phyloP scores from a whole-genome alignment of 768 basidiomycete species.

The Chiua virens region DNA sequence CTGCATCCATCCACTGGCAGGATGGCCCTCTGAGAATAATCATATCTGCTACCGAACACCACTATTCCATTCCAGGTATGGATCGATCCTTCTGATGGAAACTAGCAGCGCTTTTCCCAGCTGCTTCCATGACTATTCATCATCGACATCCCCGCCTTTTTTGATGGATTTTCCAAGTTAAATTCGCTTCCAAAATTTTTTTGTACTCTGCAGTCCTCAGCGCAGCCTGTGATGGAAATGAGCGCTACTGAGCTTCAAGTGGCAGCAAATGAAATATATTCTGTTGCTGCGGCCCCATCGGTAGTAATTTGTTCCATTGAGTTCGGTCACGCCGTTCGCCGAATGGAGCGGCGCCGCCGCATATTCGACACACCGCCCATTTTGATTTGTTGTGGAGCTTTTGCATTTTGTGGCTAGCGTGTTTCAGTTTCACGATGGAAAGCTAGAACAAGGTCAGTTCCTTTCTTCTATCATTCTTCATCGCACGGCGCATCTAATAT shows the following conservation, averaged over 20 bases:
- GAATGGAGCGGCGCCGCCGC: not conserved
- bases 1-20: constrained; percentile 3
- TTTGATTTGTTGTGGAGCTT: no score
- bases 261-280: no score
- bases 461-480: no score
- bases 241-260: no score
- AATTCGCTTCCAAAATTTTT: constrained; percentile 1
- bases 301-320: not conserved
- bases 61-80: constrained; percentile 24
- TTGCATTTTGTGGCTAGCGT: no score
- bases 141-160: constrained; percentile 11
- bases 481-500: no score
- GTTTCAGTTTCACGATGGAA: no score
- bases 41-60: not conserved
- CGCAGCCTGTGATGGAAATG: constrained; percentile 7
- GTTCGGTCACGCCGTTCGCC: not conserved
- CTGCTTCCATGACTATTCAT: not conserved
- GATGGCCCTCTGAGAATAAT: not conserved
- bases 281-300: not conserved
- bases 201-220: not conserved
- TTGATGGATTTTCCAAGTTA: constrained; percentile 4
- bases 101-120: constrained; percentile 4
- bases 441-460: no score
- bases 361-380: no score
- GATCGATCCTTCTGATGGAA: constrained; percentile 35